Base-by-base conservation (phyloP, 2,329 filamentous ascomycete genomes). In the Monilinia vaccinii-corymbosi region DNA sequence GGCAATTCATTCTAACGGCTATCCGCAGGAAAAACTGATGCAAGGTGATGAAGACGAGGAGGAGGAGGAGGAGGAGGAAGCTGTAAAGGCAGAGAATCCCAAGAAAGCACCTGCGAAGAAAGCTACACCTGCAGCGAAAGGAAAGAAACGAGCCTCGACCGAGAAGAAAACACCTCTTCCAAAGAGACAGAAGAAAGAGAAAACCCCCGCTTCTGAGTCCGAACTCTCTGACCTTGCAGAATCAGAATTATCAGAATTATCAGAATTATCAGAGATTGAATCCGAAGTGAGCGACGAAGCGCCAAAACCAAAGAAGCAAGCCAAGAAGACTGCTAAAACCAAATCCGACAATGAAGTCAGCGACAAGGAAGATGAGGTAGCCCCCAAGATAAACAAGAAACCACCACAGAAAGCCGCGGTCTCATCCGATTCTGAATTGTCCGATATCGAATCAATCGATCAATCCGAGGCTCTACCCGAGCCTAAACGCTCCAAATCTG, bases 31-130 rank as follows among this genome's bases (percentile, higher is more conserved):
- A 18, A 56, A 45, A 40, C 60, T 60, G 46, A 61, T 57, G 57
- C 45, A 60, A 47, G 58, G 63, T 34, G 63, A 67, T 53, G 64
- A 61, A 18, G 38, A 56, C 56, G 56, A 47, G 8, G 40, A 23
- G 53, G 52, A 63, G 23, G 36, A 65, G 34, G 53, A 56, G 65
- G 82, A 79, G 72, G 49, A 59, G 66, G 82, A 79, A 72, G 80
- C 82, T 18, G 75, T 80, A 4, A 52, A 58, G 40, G n/a, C 47
- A 28, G 47, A 49, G 21, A 32, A 18, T 28, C 21, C 9, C 16
- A 58, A 61, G 40, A 61, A 51, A 47, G 16, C 14, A 5, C 13
- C 55, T 23, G 47, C 16, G 32, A 61, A 61, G 32, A 50, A 46
- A 25, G 23, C 32, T 40, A 38, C 32, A 47, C 49, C 84, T 85